These are phyloP conservation scores for Closterium sp. DNA, from an alignment of 139 green algal genomes.

Conservation along the genomic window DNA sequence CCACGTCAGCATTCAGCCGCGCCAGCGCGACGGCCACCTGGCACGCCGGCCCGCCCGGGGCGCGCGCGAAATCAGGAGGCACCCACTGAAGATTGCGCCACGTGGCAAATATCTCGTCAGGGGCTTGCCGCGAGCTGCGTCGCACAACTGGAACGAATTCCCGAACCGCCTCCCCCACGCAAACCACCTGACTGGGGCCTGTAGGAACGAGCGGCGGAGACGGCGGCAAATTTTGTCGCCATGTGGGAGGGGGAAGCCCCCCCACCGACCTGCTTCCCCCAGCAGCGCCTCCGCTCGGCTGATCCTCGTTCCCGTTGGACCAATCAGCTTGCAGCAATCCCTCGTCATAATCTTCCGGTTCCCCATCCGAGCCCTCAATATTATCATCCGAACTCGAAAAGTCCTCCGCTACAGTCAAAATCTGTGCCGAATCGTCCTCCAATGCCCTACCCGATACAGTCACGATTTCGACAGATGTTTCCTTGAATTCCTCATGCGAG, in stretches of 20 bases:
- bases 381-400: not conserved
- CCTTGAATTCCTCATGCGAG: too few relatives aligned
- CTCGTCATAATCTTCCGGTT: not conserved
- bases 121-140: not conserved
- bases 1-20: slow-evolving; percentile 8
- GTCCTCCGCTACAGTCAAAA: not conserved
- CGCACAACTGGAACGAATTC: slow-evolving; percentile 29
- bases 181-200: slow-evolving; percentile 10
- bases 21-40: slow-evolving; percentile 23
- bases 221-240: not conserved
- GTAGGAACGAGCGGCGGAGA: not conserved
- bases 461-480: not conserved
- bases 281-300: not conserved
- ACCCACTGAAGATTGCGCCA: slow-evolving; percentile 28
- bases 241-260: not conserved
- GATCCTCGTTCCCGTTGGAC: not conserved
- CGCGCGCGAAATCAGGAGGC: slow-evolving; percentile 18
- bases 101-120: slow-evolving; percentile 1
- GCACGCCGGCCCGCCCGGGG: slow-evolving; percentile 21
- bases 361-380: not conserved
- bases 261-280: not conserved
- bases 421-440: not conserved
- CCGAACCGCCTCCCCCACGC: slow-evolving; percentile 12
- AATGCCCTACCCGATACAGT: not conserved
- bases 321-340: not conserved